Evolutionary conservation across 1,284 basidiomycete species (phyloP), one percentile per base, ranked within the genome.

Genomic region (Apiotrichum domesticum): DNA sequence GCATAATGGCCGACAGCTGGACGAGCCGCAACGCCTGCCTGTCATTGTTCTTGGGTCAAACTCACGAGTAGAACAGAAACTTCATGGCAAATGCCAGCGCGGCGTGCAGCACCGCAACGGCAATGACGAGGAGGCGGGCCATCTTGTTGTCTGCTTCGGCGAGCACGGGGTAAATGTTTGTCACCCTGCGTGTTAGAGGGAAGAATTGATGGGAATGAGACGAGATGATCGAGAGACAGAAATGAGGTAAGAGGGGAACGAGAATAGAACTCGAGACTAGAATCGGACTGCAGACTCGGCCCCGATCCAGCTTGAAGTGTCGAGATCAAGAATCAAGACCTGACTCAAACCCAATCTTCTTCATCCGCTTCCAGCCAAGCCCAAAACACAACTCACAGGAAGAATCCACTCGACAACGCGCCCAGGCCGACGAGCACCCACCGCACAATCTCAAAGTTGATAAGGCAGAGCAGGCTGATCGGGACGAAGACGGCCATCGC

Each of bases 121-220:
- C 73, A 53, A 94, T 77, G 63, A 94, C 85, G 46, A 95, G 75
- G 5, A 91, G 82, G 29, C 90, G 84, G 0, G 86, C 85, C 6
- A 88, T 81, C 71, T 93, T 93, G 61, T 87, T 85, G 71, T 93
- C 89, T 37, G 87, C 86, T 85, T 88, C 63, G 8, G 87, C 84
- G 41, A 97, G 84, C 52, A 95, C 82, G 5, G 92, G 92, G 67
- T 94, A 95, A 54, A 94, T 83, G 68, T 95, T 96, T 15, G 81
- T 80, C 14, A 84, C 80, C 14, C 74, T 76, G 55, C 3, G 14
- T 29, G 29, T 29, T 29, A 29, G 29, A 29, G 6, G n/a, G 46
- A 10, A 37, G 10, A 8, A 8, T 33, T 7, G 10, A 8, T 15
- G 21, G n/a, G 21, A 15, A 46, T 42, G 52, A 11, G 13, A 29